Conservation (phyloP, 2,329 filamentous ascomycete genomes). For the Fonsecaea multimorphosa region DNA sequence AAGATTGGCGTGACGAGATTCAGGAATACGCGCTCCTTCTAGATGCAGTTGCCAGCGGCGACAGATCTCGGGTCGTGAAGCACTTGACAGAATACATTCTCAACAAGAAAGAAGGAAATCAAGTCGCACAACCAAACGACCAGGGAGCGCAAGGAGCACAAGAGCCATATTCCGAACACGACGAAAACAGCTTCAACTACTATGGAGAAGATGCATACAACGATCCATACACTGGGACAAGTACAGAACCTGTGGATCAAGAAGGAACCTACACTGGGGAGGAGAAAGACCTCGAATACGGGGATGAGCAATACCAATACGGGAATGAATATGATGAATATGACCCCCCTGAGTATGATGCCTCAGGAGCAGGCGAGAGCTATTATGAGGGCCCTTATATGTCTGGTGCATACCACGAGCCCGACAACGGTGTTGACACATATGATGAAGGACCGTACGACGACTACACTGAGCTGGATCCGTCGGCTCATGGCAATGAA, state of each 20-base stretch:
- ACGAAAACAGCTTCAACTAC: not conserved
- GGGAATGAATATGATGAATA: conserved; percentile 1
- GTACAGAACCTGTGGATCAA: not conserved
- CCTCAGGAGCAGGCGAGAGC: not conserved
- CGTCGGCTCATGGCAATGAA: not conserved
- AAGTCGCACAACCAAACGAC: not conserved
- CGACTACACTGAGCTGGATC: not conserved
- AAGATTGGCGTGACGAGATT: conserved; percentile 21
- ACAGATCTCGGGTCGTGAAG: conserved; percentile 22
- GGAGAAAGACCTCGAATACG: not conserved
- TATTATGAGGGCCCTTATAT: conserved; percentile 15
- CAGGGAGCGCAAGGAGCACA: not conserved
- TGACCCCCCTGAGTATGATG: not conserved
- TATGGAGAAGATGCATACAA: not conserved
- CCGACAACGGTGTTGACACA: not conserved
- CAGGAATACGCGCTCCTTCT: conserved; percentile 21
- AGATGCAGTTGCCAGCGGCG: conserved; percentile 20
- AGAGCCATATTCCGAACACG: not conserved
- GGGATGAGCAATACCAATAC: conserved; percentile 8
- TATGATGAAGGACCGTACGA: not conserved
- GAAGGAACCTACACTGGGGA: conserved; percentile 8
- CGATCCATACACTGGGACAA: not conserved
- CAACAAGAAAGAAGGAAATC: conserved; percentile 5
- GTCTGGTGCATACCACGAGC: conserved; percentile 17
- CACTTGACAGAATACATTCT: conserved; percentile 18